These are phyloP conservation scores for Cyberlindnera mrakii DNA, from an alignment of 805 yeast species.

Conservation along the genomic window DNA sequence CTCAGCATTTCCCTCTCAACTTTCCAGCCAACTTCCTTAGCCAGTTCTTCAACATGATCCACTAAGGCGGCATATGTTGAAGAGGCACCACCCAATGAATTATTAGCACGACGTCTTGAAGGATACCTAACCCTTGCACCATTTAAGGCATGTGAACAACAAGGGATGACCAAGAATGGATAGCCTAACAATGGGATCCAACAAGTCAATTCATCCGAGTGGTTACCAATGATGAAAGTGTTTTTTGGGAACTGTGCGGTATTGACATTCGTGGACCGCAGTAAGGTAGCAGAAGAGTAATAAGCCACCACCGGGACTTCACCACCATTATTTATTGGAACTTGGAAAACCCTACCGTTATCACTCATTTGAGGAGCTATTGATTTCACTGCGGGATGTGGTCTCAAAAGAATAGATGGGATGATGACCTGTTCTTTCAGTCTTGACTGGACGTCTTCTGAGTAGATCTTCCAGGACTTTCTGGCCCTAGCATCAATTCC, in stretches of 20 bases:
- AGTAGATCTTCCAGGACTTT: constrained; percentile 80
- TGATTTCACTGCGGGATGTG: constrained; percentile 56
- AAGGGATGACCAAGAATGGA: constrained; percentile 90
- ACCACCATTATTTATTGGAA: constrained; percentile 25
- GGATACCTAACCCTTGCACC: constrained; percentile 71
- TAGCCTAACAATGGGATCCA: constrained; percentile 88
- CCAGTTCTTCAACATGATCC: constrained; percentile 71
- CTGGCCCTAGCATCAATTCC: constrained; percentile 90
- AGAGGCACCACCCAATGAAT: constrained; percentile 25
- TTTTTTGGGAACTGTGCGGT: constrained; percentile 60
- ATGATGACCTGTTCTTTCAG: constrained; percentile 74
- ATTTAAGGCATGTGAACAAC: constrained; percentile 83
- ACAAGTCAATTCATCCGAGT: constrained; percentile 90
- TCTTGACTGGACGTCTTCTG: constrained; percentile 49
- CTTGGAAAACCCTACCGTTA: constrained; percentile 57
- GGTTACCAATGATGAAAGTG: constrained; percentile 88
- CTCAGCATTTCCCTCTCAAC: constrained; percentile 82
- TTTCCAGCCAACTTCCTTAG: constrained; percentile 72
- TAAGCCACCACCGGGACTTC: constrained; percentile 43
- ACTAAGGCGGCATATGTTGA: constrained; percentile 84
- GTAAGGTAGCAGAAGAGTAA: constrained; percentile 37
- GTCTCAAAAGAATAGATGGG: constrained; percentile 68
- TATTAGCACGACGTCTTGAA: constrained; percentile 29
- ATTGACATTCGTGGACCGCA: constrained; percentile 49
- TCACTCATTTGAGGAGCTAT: constrained; percentile 49